phyloP scores from a whole-genome alignment of 2,329 filamentous ascomycete species.

The Ophiocordyceps australis region DNA sequence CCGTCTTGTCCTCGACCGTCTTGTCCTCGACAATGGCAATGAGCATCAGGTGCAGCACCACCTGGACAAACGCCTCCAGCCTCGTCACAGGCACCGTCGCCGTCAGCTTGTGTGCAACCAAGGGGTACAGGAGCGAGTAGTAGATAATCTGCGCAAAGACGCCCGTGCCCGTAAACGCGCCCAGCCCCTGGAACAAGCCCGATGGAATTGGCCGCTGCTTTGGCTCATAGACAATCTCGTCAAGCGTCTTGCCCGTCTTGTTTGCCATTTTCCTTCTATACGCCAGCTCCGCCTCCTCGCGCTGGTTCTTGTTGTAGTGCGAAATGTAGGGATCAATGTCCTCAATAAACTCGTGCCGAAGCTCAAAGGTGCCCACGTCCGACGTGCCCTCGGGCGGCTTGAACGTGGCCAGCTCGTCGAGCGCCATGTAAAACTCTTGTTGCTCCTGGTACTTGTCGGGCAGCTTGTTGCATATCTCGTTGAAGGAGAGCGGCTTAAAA shows the following conservation, averaged over 20 bases:
- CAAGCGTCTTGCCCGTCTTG: slow-evolving; percentile 60
- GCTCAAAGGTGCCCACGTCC: slow-evolving; percentile 85
- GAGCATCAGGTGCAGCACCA: slow-evolving; percentile 73
- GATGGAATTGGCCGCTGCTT: slow-evolving; percentile 57
- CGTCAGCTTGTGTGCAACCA: slow-evolving; percentile 49
- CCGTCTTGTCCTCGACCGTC: slow-evolving; percentile 31
- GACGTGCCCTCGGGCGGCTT: slow-evolving; percentile 79
- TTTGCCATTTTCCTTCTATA: slow-evolving; percentile 79
- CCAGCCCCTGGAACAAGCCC: slow-evolving; percentile 60
- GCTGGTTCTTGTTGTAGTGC: slow-evolving; percentile 91
- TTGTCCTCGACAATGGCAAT: slow-evolving; percentile 75
- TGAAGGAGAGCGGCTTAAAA: slow-evolving; percentile 91
- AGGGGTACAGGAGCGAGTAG: slow-evolving; percentile 67
- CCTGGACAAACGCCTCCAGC: slow-evolving; percentile 80
- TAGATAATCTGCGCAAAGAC: slow-evolving; percentile 85
- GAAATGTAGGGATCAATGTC: slow-evolving; percentile 90
- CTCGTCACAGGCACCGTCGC: slow-evolving; percentile 64
- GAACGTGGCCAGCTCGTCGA: slow-evolving; percentile 79
- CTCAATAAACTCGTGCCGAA: slow-evolving; percentile 72
- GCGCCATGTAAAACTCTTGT: slow-evolving; percentile 68
- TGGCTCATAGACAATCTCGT: slow-evolving; percentile 85
- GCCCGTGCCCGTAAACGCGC: slow-evolving; percentile 65
- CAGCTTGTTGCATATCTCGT: slow-evolving; percentile 70
- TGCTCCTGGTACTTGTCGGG: slow-evolving; percentile 81
- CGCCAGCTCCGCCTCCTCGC: slow-evolving; percentile 82